phyloP scores from a whole-genome alignment of 345 rosid species.

The Hibiscus syriacus region DNA sequence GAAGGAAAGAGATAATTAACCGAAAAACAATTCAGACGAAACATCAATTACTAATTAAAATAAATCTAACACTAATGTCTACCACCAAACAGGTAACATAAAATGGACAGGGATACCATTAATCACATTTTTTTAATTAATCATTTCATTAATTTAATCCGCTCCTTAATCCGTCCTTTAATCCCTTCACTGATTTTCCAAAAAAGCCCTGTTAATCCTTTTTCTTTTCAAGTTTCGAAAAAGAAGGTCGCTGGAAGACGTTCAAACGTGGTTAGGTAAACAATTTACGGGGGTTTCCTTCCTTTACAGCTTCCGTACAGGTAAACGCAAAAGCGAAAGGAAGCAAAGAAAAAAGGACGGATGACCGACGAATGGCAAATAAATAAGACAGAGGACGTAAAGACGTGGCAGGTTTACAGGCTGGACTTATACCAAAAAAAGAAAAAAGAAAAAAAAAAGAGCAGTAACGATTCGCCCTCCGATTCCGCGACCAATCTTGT shows the following conservation, averaged over 20 bases:
- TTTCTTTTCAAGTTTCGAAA: not conserved
- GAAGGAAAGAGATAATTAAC: too few relatives aligned
- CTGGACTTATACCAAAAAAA: conserved; percentile 26
- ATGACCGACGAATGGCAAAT: conserved; percentile 35
- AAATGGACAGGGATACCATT: conserved; percentile 27
- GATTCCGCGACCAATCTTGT: conserved; percentile 67
- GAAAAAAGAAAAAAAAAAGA: conserved; percentile 1
- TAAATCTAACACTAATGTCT: not conserved
- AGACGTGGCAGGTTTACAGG: conserved; percentile 51
- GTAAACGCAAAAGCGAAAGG: conserved; percentile 9
- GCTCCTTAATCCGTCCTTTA: not conserved
- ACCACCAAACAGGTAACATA: conserved; percentile 19
- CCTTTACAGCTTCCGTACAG: conserved; percentile 39
- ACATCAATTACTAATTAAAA: not conserved
- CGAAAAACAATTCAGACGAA: not conserved
- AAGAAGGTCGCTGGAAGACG: conserved; percentile 41
- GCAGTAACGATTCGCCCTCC: conserved; percentile 56
- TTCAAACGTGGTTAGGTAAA: conserved; percentile 2
- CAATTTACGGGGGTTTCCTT: not conserved
- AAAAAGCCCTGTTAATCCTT: not conserved
- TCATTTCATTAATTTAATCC: not conserved
- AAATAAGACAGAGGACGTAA: conserved; percentile 34
- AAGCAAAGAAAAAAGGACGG: not conserved
- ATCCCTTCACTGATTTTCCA: not conserved
- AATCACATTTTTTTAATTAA: not conserved